Base-by-base conservation (phyloP, 1,139 yeast genomes). In the Yamadazyma jaroonii region DNA sequence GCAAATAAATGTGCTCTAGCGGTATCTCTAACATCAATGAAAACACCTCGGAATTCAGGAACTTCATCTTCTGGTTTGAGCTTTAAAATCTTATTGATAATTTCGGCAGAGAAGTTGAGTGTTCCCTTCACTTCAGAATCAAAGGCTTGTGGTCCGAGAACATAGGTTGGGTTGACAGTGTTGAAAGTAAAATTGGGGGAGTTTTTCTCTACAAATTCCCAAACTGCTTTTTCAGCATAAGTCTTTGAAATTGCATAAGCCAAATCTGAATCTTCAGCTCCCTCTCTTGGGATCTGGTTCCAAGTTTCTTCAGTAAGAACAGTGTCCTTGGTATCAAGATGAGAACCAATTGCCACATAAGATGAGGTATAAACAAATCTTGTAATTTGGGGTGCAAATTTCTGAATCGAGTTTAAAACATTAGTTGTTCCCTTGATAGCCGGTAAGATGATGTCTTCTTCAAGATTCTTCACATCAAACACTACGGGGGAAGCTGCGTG, bases 201-300 rank as follows among this genome's bases (percentile, higher is more conserved):
- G n/a, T 51, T 45, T 32, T 56, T 47, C 29, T 23, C 31, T 26
- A 66, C 55, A 42, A 67, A 73, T 3, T 67, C 61, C 74, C 79
- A 69, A 4, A 75, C 78, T 4, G 69, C 63, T 42, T 52, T 49
- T 45, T 74, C 80, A n/a, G 79, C 77, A 36, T 63, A 61, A 3
- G 52, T 48, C 42, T 60, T 60, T 17, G 61, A 56, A 1, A 49
- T 60, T 24, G 45, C 23, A 36, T 60, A 59, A 3, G 56, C 67
- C 20, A 17, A 23, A 27, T 28, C 15, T 27, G 35, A 32, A 8
- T 29, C 9, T 1, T 38, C 17, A n/a, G 48, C 50, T 38, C 39
- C 40, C 9, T 28, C 34, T 38, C 44, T 44, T 9, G 49, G 45
- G 9, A 54, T 39, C 3, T 35, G 38, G 35, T 42, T 51, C 59